Percentiles rank a stretch among this genome's conserved stretches.
phyloP scores from a whole-genome alignment of 805 yeast species.

The Nakazawaea siamensis region DNA sequence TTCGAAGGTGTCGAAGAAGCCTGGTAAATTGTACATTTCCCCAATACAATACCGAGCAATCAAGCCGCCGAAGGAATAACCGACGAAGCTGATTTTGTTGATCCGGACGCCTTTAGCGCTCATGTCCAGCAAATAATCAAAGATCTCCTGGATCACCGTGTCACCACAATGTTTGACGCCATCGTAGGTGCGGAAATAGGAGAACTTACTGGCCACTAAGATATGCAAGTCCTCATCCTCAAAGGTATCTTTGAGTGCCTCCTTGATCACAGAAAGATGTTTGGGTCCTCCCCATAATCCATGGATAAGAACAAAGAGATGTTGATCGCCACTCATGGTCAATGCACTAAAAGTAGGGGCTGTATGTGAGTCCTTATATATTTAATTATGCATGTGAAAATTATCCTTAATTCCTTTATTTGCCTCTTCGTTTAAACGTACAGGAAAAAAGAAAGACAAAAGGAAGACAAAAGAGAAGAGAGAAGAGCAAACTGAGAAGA shows the following conservation, averaged over 20 bases:
- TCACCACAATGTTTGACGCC: constrained; percentile 73
- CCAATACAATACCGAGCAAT: constrained; percentile 68
- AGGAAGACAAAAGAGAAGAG: too few relatives aligned
- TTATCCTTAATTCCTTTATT: too few relatives aligned
- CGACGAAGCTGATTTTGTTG: constrained; percentile 61
- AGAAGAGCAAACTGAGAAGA: too few relatives aligned
- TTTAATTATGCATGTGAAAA: too few relatives aligned
- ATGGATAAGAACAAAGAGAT: constrained; percentile 66
- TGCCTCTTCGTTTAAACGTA: too few relatives aligned
- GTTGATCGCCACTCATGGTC: constrained; percentile 23
- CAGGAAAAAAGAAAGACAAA: too few relatives aligned
- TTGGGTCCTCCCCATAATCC: constrained; percentile 71
- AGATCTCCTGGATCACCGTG: constrained; percentile 60
- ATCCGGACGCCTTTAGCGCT: constrained; percentile 24
- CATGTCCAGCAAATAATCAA: constrained; percentile 29
- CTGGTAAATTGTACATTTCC: constrained; percentile 33
- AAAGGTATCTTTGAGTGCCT: constrained; percentile 29
- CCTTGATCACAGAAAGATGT: constrained; percentile 43
- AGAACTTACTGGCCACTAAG: constrained; percentile 50
- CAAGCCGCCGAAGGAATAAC: constrained; percentile 87
- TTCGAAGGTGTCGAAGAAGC: constrained; percentile 44
- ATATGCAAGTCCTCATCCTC: constrained; percentile 32
- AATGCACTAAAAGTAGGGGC: neutral
- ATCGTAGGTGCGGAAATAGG: constrained; percentile 74
- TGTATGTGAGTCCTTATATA: too few relatives aligned